Evolutionary conservation across 257 asterid species (phyloP).

Genomic region (Linderniella brevidens): DNA sequence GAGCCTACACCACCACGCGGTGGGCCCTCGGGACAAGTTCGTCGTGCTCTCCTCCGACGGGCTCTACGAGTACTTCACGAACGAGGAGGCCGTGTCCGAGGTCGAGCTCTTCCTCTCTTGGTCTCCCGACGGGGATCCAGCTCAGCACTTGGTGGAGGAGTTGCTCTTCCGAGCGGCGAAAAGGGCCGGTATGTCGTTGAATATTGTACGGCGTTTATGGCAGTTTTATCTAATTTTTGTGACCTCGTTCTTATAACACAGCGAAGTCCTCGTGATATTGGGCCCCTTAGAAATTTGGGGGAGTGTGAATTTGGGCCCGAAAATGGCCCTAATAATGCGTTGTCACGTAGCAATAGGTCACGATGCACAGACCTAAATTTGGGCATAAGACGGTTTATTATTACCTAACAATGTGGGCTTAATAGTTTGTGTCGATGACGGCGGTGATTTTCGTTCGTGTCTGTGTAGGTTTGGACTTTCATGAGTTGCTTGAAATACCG

Average conservation of each 20-base stretch:
- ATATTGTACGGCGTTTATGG: slow-evolving; percentile 19
- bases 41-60: slow-evolving; percentile 82
- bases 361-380: no score
- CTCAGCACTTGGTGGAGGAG: slow-evolving; percentile 86
- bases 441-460: not conserved
- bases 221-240: slow-evolving; percentile 3
- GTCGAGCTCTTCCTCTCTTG: slow-evolving; percentile 68
- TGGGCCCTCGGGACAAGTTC: slow-evolving; percentile 29
- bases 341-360: no score
- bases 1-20: not conserved
- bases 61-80: slow-evolving; percentile 88
- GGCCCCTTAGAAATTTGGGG: no score
- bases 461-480: slow-evolving; percentile 71
- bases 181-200: slow-evolving; percentile 44
- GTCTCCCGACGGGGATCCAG: slow-evolving; percentile 98
- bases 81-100: slow-evolving; percentile 85
- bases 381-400: no score
- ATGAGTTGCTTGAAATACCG: slow-evolving; percentile 80
- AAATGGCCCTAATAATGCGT: no score
- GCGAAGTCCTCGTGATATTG: no score
- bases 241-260: no score
- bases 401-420: no score
- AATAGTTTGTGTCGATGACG: not conserved
- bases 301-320: no score
- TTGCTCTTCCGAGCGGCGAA: slow-evolving; percentile 88